phyloP scores from a whole-genome alignment of 805 yeast genomes.

The Yamadazyma phyllophila region DNA sequence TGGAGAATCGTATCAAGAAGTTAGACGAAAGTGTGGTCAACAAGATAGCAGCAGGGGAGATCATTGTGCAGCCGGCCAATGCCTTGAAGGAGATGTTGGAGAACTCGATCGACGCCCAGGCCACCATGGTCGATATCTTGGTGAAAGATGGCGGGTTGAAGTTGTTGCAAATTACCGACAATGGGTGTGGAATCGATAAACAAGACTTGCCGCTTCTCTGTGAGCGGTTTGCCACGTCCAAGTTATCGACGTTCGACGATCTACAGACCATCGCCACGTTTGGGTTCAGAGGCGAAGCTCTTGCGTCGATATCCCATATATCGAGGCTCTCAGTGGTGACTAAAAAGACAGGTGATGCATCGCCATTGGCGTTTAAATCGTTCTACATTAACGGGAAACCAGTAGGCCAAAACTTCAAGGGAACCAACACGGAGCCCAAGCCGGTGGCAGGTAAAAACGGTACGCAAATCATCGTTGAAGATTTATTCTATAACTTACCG shows the following conservation, averaged over 20 bases:
- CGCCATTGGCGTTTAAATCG: slow-evolving; percentile 69
- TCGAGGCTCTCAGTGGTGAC: slow-evolving; percentile 79
- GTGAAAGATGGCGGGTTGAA: slow-evolving; percentile 94
- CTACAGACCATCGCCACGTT: slow-evolving; percentile 68
- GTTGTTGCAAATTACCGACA: slow-evolving; percentile 81
- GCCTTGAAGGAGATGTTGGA: slow-evolving; percentile 92
- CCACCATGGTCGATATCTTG: slow-evolving; percentile 70
- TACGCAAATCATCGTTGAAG: slow-evolving; percentile 82
- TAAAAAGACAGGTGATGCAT: slow-evolving; percentile 46
- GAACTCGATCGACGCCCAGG: slow-evolving; percentile 84
- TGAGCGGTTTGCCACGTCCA: slow-evolving; percentile 90
- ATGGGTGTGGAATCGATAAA: slow-evolving; percentile 76
- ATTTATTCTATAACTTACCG: slow-evolving; percentile 84
- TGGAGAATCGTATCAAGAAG: slow-evolving; percentile 14
- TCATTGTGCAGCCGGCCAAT: slow-evolving; percentile 88
- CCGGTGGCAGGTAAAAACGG: slow-evolving; percentile 88
- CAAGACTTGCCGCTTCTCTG: slow-evolving; percentile 81
- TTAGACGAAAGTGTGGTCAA: slow-evolving; percentile 76
- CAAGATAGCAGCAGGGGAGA: slow-evolving; percentile 96
- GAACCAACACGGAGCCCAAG: slow-evolving; percentile 46
- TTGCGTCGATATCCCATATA: slow-evolving; percentile 91
- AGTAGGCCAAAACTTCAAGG: slow-evolving; percentile 41
- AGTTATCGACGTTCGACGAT: slow-evolving; percentile 72
- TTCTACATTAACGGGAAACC: slow-evolving; percentile 67
- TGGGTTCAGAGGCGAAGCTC: slow-evolving; percentile 96